Base-by-base conservation (phyloP, 1,284 basidiomycete genomes). In the Cutaneotrichosporon sp. region DNA sequence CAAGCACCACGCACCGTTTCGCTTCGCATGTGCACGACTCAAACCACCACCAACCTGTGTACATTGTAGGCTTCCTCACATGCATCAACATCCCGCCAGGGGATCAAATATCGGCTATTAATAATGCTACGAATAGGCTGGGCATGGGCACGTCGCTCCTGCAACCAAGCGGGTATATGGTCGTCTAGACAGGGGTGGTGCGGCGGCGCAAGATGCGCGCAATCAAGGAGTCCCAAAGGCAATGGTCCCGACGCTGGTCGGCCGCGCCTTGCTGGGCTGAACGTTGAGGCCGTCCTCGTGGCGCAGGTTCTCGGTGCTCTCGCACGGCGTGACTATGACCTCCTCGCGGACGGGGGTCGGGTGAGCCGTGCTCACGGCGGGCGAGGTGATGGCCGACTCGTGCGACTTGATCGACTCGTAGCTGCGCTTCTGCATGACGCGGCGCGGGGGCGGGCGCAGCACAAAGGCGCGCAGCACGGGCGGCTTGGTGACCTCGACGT, bases 371-470 rank as follows among this genome's bases (percentile, higher is more conserved):
- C 25, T 25, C 20, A 18, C 8, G 3, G 34, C n/a, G 6, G 25
- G 11, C 18, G 47, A 24, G 18, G 47, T 27, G 14, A 29, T 14
- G 14, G 47, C 18, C 47, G 47, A 29, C 8, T 27, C 25, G 13
- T 27, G 36, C 38, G 53, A 46, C 16, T 55, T 52, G 51, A 66
- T 58, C 46, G 50, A 54, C 53, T 66, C 65, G 59, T 66, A 66
- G 56, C 61, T 63, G 58, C 59, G 62, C 61, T 66, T 63, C 56
- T 66, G 65, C 18, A 50, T 58, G n/a, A 66, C 61, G n/a, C 59
- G 56, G 31, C 65, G 65, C 7, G 65, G 65, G 16, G 65, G 65
- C 3, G 64, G 64, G 7, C 65, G 61, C 22, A 66, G 61, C 29
- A 66, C 65, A 38, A 66, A 50, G 4, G 58, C 42, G 14, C 65